phyloP scores from a whole-genome alignment of 2,329 filamentous ascomycete species.

The Penicillium digitatum region DNA sequence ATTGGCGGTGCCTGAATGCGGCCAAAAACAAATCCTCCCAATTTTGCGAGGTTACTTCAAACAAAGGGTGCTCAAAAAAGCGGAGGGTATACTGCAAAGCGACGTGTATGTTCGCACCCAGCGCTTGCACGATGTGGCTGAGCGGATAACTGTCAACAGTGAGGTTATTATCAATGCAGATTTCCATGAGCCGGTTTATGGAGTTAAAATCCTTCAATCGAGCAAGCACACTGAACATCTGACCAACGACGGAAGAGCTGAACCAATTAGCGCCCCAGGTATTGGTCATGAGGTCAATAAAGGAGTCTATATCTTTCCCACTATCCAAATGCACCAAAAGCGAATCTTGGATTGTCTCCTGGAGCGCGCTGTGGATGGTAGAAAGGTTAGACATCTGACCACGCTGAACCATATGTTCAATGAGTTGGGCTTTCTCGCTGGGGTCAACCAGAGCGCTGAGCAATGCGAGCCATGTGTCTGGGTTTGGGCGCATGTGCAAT shows the following conservation, averaged over 20 bases:
- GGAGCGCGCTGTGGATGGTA: conserved; percentile 26
- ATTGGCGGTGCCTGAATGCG: conserved; percentile 37
- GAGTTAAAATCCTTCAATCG: conserved; percentile 25
- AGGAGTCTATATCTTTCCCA: conserved; percentile 33
- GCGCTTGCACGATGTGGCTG: conserved; percentile 28
- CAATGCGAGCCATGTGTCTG: conserved; percentile 44
- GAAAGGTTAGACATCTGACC: conserved; percentile 28
- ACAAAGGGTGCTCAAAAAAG: conserved; percentile 18
- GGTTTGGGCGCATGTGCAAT: conserved; percentile 38
- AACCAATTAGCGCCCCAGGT: conserved; percentile 40
- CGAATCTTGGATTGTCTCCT: conserved; percentile 32
- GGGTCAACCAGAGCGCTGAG: conserved; percentile 30
- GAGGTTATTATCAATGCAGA: conserved; percentile 30
- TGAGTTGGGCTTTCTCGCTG: conserved; percentile 27
- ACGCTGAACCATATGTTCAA: conserved; percentile 31
- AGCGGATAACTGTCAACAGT: conserved; percentile 28
- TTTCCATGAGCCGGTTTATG: conserved; percentile 29
- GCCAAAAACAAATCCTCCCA: conserved; percentile 41
- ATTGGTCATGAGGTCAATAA: conserved; percentile 38
- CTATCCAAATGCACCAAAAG: conserved; percentile 33
- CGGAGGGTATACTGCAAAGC: conserved; percentile 25
- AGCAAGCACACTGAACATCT: conserved; percentile 36
- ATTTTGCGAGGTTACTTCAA: conserved; percentile 21
- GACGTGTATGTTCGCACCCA: conserved; percentile 22
- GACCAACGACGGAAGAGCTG: conserved; percentile 33